Conservation (phyloP, 2,329 filamentous ascomycete genomes). For the Fusarium verrucosum region DNA sequence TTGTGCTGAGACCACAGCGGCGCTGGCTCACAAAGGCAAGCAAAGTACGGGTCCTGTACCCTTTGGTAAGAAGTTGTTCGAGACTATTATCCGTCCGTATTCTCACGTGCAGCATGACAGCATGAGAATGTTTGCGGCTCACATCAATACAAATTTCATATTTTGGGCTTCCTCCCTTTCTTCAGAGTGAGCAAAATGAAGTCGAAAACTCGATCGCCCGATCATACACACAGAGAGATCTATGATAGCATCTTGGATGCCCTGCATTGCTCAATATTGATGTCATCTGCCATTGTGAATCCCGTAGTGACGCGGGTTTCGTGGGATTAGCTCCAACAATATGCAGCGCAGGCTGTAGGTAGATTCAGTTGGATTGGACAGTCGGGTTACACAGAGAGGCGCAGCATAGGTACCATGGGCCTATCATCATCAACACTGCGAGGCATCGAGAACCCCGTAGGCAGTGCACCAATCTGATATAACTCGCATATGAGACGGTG, state of each 20-base stretch:
- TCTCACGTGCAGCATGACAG: conserved; percentile 21
- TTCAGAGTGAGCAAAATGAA: neutral
- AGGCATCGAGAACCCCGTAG: neutral
- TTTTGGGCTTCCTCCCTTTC: neutral
- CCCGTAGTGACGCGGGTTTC: neutral
- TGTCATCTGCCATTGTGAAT: conserved; percentile 8
- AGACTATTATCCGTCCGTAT: conserved; percentile 1
- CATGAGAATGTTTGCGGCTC: neutral
- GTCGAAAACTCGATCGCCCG: conserved; percentile 1
- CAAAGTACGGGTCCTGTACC: conserved; percentile 16
- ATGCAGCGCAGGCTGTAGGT: neutral
- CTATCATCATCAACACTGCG: neutral
- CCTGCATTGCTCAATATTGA: conserved; percentile 11
- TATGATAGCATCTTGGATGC: conserved; percentile 3
- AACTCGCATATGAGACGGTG: neutral
- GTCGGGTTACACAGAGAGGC: neutral
- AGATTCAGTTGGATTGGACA: neutral
- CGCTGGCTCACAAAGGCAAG: conserved; percentile 11
- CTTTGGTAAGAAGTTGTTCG: neutral
- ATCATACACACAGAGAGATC: conserved; percentile 2
- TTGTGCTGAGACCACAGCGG: conserved; percentile 30
- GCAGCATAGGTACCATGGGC: neutral
- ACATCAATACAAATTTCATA: neutral
- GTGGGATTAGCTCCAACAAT: neutral
- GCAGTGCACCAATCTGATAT: too few species aligned